These are phyloP conservation scores for Penicillium janthinellum DNA, from an alignment of 2,329 filamentous ascomycete genomes.

Conservation along the genomic window DNA sequence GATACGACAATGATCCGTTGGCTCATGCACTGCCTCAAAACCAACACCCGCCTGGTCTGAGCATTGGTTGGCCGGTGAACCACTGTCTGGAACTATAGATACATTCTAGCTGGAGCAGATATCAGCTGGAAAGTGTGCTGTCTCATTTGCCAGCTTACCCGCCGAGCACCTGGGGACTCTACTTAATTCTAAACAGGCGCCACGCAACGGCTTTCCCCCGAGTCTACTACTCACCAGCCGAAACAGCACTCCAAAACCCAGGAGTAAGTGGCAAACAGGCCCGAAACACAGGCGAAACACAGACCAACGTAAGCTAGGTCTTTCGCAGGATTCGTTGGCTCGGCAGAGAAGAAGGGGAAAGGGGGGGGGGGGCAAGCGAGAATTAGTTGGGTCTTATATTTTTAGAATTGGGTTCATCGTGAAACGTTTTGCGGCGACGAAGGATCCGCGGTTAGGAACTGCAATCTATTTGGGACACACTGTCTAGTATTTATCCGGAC, in stretches of 20 bases:
- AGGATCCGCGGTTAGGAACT: conserved; percentile 7
- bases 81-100: not conserved
- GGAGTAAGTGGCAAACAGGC: conserved; percentile 7
- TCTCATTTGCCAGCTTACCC: not conserved
- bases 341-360: conserved; percentile 1
- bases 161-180: too few species aligned
- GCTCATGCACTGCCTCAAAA: not conserved
- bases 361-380: not conserved
- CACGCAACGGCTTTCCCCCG: too few species aligned
- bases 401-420: conserved; percentile 12
- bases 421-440: conserved; percentile 9
- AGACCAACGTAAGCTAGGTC: conserved; percentile 13
- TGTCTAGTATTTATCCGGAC: conserved; percentile 2
- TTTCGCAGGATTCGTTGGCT: not conserved
- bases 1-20: not conserved
- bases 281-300: conserved; percentile 20
- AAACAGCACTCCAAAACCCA: not conserved
- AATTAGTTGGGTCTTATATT: conserved; percentile 5
- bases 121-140: not conserved
- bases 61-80: conserved; percentile 4
- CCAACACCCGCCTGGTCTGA: not conserved
- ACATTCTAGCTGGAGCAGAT: not conserved
- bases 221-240: not conserved
- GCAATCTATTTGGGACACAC: conserved; percentile 9
- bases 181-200: not conserved